Percentiles rank a stretch among this genome's conserved stretches.
Conservation (phyloP, 129 eudicot species). For the Arctium minus region DNA sequence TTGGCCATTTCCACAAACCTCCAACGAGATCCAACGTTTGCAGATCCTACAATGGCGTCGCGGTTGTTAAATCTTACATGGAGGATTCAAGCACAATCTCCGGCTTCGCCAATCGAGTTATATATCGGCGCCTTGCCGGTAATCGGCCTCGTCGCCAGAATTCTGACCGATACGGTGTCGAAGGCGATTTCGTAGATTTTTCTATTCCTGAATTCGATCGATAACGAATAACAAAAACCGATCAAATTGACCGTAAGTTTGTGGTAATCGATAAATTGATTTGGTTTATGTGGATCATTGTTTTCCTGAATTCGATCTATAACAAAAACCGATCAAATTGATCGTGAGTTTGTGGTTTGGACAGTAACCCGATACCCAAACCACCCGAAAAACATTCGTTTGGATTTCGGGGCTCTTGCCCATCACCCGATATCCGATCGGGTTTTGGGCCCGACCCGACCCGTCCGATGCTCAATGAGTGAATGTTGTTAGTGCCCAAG, state of each 20-base stretch:
- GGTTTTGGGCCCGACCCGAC: too few species aligned
- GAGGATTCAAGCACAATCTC: conserved; percentile 69
- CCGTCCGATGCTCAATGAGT: too few species aligned
- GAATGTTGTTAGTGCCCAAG: too few species aligned
- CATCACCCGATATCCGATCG: too few species aligned
- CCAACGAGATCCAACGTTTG: conserved; percentile 26
- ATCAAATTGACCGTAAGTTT: background rate
- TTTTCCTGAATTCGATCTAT: too few species aligned
- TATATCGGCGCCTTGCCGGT: conserved; percentile 88
- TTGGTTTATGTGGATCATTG: too few species aligned
- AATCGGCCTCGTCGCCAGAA: conserved; percentile 78
- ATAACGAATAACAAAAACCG: background rate
- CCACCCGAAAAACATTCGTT: too few species aligned
- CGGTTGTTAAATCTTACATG: conserved; percentile 63
- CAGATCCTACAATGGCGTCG: conserved; percentile 28
- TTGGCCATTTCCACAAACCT: conserved; percentile 42
- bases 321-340: too few species aligned
- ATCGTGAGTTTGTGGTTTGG: too few species aligned
- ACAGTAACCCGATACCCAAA: too few species aligned
- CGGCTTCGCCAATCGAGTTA: conserved; percentile 60
- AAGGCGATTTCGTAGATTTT: conserved; percentile 81
- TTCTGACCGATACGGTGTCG: conserved; percentile 83
- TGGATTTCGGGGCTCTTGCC: too few species aligned
- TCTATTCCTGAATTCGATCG: background rate
- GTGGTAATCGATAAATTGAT: background rate